phyloP scores from a whole-genome alignment of 768 basidiomycete genomes.

The Lactarius tabidus region DNA sequence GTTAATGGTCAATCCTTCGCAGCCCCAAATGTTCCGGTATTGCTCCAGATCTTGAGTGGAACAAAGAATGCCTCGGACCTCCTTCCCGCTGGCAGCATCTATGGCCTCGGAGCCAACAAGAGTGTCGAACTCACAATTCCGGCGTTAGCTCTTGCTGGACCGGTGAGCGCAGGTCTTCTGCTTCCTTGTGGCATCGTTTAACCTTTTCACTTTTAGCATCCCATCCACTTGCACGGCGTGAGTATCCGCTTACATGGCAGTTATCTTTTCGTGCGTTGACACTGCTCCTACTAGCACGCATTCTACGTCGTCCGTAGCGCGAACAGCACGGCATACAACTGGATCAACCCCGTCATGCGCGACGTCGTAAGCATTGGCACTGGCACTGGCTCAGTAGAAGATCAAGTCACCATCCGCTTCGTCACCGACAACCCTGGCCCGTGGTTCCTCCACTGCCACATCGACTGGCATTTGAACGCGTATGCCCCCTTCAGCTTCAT shows the following conservation, averaged over 20 bases:
- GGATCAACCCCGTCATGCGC: constrained; percentile 41
- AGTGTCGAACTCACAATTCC: constrained; percentile 49
- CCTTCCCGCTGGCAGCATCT: constrained; percentile 47
- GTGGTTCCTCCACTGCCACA: constrained; percentile 34
- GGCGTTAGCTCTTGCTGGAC: constrained; percentile 37
- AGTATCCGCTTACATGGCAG: background rate
- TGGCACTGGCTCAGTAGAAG: background rate
- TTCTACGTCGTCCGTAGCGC: constrained; percentile 27
- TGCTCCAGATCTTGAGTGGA: constrained; percentile 58
- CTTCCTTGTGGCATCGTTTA: background rate
- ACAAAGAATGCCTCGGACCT: constrained; percentile 44
- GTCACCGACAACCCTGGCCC: constrained; percentile 33
- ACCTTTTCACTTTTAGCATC: constrained; percentile 8
- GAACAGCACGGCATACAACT: constrained; percentile 24
- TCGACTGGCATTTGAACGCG: constrained; percentile 32
- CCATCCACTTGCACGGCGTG: constrained; percentile 20
- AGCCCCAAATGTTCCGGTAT: constrained; percentile 46
- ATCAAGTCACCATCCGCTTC: constrained; percentile 30
- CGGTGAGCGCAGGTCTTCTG: constrained; percentile 23
- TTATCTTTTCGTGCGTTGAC: background rate
- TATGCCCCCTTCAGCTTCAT: background rate
- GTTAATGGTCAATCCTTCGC: constrained; percentile 38
- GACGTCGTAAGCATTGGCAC: constrained; percentile 38
- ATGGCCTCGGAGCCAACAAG: constrained; percentile 43
- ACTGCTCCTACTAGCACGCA: constrained; percentile 17